Conservation (phyloP, 2,329 filamentous ascomycete genomes). For the Penicillium occitanis region DNA sequence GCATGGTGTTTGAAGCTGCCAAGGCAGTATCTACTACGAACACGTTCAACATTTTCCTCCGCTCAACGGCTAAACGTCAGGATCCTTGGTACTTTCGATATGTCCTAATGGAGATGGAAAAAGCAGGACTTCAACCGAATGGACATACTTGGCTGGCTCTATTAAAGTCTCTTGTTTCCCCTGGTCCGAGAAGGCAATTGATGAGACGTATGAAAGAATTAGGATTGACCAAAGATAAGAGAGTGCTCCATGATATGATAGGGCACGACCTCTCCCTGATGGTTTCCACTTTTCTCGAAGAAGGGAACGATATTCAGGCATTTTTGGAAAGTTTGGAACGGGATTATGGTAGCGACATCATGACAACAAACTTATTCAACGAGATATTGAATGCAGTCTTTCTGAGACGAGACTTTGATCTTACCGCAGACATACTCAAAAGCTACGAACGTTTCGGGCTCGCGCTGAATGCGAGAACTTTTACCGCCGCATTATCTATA, state of each 20-base stretch:
- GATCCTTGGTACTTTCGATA: conserved; percentile 42
- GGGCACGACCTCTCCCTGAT: conserved; percentile 35
- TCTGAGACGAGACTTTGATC: conserved; percentile 27
- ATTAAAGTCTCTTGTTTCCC: conserved; percentile 32
- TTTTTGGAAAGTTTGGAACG: conserved; percentile 43
- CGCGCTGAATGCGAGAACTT: conserved; percentile 28
- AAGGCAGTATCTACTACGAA: conserved; percentile 40
- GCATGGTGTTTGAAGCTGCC: conserved; percentile 36
- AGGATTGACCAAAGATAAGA: conserved; percentile 32
- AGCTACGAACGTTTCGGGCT: conserved; percentile 33
- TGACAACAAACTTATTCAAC: conserved; percentile 37
- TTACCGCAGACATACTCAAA: conserved; percentile 33
- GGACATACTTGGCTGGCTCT: conserved; percentile 46
- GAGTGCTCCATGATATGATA: conserved; percentile 30
- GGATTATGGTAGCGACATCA: conserved; percentile 39
- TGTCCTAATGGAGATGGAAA: conserved; percentile 42
- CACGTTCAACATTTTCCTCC: conserved; percentile 49
- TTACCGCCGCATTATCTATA: conserved; percentile 33
- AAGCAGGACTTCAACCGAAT: conserved; percentile 40
- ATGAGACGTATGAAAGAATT: conserved; percentile 34
- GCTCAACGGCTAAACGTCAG: conserved; percentile 36
- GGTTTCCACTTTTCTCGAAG: conserved; percentile 35
- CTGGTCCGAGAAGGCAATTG: conserved; percentile 31
- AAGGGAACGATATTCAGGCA: conserved; percentile 33
- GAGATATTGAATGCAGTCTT: conserved; percentile 39